Percentiles rank a stretch among this genome's conserved stretches.
These are phyloP conservation scores for Candida rishiriensis DNA, from an alignment of 805 yeast species.

Conservation along the genomic window DNA sequence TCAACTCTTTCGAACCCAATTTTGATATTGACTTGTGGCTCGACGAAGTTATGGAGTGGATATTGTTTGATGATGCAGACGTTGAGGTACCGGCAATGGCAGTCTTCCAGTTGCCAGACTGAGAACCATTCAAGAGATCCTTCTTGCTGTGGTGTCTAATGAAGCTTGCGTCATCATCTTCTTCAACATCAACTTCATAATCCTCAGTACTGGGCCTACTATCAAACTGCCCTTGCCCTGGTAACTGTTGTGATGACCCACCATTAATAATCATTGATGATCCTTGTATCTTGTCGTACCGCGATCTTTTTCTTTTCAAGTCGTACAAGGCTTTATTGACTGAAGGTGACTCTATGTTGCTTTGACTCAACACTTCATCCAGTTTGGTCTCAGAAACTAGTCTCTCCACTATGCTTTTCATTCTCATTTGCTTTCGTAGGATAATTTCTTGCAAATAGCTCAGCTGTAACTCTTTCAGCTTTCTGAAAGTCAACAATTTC, in stretches of 20 bases:
- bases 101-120: constrained; percentile 16
- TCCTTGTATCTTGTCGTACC: constrained; percentile 3
- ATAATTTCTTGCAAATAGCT: constrained; percentile 36
- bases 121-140: constrained; percentile 5
- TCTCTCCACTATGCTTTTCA: constrained; percentile 23
- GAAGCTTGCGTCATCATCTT: constrained; percentile 8
- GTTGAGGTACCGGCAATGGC: constrained; percentile 19
- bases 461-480: constrained; percentile 47
- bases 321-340: constrained; percentile 27
- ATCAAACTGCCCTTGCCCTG: too few species aligned
- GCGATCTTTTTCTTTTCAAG: constrained; percentile 15
- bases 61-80: constrained; percentile 10
- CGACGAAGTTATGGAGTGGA: constrained; percentile 5
- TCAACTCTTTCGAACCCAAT: constrained; percentile 16
- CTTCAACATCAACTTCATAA: constrained; percentile 5
- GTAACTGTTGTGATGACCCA: constrained; percentile 3
- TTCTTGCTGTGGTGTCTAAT: constrained; percentile 5
- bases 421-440: constrained; percentile 33
- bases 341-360: constrained; percentile 28
- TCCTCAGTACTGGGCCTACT: too few species aligned
- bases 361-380: constrained; percentile 21
- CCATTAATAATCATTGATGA: constrained; percentile 14
- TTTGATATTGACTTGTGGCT: constrained; percentile 15
- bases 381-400: constrained; percentile 21
- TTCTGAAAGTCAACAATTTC: constrained; percentile 44